These are phyloP conservation scores for Coemansia sp. DNA, from an alignment of 192 early-diverging fungal genomes.

Conservation along the genomic window DNA sequence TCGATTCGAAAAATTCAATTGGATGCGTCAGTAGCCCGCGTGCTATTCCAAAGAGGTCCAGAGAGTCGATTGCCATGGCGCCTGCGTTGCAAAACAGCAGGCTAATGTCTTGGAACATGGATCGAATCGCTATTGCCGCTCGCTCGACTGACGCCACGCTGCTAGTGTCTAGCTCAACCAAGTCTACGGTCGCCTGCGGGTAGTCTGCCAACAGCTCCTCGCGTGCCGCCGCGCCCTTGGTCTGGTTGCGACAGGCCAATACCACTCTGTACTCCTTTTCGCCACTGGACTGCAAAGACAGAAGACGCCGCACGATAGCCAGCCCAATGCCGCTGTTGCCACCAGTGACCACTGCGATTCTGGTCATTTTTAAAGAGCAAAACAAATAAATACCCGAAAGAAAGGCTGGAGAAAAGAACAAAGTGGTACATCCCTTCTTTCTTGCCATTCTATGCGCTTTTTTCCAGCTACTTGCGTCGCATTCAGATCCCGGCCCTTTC, in stretches of 20 bases:
- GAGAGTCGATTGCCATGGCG: constrained; percentile 37
- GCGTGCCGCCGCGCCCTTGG: constrained; percentile 18
- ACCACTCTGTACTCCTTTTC: constrained; percentile 12
- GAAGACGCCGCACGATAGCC: constrained; percentile 20
- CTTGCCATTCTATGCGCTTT: not conserved
- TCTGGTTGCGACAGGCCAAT: constrained; percentile 43
- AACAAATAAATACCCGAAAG: not conserved
- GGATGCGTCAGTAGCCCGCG: constrained; percentile 36
- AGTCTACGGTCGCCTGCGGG: constrained; percentile 8
- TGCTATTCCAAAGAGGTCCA: constrained; percentile 14
- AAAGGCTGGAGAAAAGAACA: not conserved
- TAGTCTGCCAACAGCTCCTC: constrained; percentile 5
- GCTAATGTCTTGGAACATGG: constrained; percentile 7
- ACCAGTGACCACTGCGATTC: constrained; percentile 33
- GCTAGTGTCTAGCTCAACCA: constrained; percentile 49
- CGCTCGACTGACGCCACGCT: constrained; percentile 25
- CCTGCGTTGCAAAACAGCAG: constrained; percentile 54
- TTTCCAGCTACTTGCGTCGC: not conserved
- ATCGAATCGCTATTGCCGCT: constrained; percentile 11
- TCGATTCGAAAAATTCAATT: constrained; percentile 39
- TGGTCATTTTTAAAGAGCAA: not conserved
- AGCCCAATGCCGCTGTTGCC: constrained; percentile 50
- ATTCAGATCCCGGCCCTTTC: not conserved
- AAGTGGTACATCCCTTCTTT: not conserved
- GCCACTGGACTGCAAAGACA: not conserved